Conservation (phyloP, 768 basidiomycete species). For the Cubamyces lactineus region DNA sequence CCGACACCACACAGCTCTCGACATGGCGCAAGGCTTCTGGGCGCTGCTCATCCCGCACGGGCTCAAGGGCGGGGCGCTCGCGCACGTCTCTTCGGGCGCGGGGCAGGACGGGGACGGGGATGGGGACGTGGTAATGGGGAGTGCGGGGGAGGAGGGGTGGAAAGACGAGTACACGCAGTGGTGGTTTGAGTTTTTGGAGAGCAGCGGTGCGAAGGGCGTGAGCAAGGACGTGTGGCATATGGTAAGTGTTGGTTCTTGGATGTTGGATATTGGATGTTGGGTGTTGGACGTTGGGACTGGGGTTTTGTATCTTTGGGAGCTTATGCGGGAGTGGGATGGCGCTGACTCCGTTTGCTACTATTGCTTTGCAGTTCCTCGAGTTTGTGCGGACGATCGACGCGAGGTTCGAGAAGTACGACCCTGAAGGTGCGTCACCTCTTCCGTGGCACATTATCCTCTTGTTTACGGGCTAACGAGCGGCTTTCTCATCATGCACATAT, state of each 20-base stretch:
- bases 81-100: slow-evolving; percentile 40
- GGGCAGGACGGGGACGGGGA: slow-evolving; percentile 53
- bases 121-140: slow-evolving; percentile 46
- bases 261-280: too few species aligned
- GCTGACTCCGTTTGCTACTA: too few species aligned
- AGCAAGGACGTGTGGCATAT: slow-evolving; percentile 91
- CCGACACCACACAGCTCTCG: slow-evolving; percentile 50
- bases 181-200: slow-evolving; percentile 80
- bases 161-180: slow-evolving; percentile 59
- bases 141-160: slow-evolving; percentile 59
- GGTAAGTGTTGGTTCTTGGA: slow-evolving; percentile 48
- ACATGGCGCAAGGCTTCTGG: slow-evolving; percentile 81
- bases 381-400: slow-evolving; percentile 78
- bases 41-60: slow-evolving; percentile 74
- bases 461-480: too few species aligned
- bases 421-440: slow-evolving; percentile 57
- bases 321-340: too few species aligned
- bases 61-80: slow-evolving; percentile 64
- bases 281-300: too few species aligned
- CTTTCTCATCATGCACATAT: too few species aligned
- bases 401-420: slow-evolving; percentile 72
- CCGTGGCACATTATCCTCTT: too few species aligned
- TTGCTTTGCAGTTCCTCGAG: slow-evolving; percentile 63
- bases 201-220: slow-evolving; percentile 71
- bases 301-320: too few species aligned